A percentile compares a stretch with the other conserved stretches of the same genome.
Conservation (phyloP, 2,329 filamentous ascomycete species). For the Diaporthe vaccinii region DNA sequence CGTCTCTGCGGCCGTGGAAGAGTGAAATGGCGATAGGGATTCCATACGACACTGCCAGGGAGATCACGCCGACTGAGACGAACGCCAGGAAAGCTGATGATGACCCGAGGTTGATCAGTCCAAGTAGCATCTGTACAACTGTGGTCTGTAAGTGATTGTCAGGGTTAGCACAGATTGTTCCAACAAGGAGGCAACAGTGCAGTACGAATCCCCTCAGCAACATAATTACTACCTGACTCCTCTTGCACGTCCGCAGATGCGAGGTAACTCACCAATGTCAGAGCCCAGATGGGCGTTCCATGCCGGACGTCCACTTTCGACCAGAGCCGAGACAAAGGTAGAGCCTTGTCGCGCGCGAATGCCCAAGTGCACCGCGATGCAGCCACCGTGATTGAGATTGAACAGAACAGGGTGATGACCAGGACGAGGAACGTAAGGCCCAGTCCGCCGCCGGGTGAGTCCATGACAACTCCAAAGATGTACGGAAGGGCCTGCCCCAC, state of each 20-base stretch:
- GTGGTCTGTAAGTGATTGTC: slow-evolving; percentile 52
- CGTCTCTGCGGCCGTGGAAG: slow-evolving; percentile 59
- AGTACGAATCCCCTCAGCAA: no score
- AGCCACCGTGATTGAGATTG: slow-evolving; percentile 76
- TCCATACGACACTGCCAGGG: slow-evolving; percentile 66
- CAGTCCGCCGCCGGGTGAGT: slow-evolving; percentile 63
- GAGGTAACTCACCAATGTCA: slow-evolving; percentile 55
- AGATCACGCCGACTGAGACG: slow-evolving; percentile 68
- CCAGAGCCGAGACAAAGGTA: slow-evolving; percentile 65
- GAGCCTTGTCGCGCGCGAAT: slow-evolving; percentile 71
- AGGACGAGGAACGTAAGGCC: slow-evolving; percentile 66
- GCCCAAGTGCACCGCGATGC: slow-evolving; percentile 77
- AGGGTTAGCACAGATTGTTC: not conserved
- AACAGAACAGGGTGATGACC: slow-evolving; percentile 70
- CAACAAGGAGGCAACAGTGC: fast-evolving
- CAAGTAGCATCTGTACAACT: slow-evolving; percentile 65
- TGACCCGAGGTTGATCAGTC: slow-evolving; percentile 70
- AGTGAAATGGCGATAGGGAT: slow-evolving; percentile 68
- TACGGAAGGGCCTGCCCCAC: slow-evolving; percentile 68
- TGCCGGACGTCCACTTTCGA: slow-evolving; percentile 64
- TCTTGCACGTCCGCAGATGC: no score
- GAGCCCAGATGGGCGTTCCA: slow-evolving; percentile 68
- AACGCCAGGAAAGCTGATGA: slow-evolving; percentile 71
- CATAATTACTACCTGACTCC: no score
- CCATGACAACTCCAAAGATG: slow-evolving; percentile 66